Evolutionary conservation across 1,284 basidiomycete genomes (phyloP).

Genomic region (Tilletia indica): DNA sequence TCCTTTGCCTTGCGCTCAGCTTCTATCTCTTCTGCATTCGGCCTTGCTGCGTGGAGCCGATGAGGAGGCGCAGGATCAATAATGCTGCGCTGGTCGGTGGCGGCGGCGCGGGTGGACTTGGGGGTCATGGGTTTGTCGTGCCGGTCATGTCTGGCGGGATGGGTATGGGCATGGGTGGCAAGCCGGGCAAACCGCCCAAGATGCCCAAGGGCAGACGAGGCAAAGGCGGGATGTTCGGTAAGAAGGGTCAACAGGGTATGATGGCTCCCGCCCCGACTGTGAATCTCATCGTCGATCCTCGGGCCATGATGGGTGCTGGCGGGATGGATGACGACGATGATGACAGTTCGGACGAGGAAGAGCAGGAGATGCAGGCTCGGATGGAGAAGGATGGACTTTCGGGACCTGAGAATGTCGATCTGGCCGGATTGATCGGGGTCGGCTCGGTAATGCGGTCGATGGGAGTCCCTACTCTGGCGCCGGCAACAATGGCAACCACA

Average conservation of each 20-base stretch:
- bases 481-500: neutral
- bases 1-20: constrained; percentile 1
- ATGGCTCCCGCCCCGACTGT: neutral
- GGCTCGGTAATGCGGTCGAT: neutral
- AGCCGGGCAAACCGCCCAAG: neutral
- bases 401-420: constrained; percentile 5
- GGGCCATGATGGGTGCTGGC: constrained; percentile 5
- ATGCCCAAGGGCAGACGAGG: neutral
- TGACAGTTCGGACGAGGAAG: constrained; percentile 8
- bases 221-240: neutral
- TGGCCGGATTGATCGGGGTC: constrained; percentile 5
- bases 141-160: neutral
- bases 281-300: constrained; percentile 15
- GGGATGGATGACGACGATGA: constrained; percentile 1
- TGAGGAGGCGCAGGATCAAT: neutral
- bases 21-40: constrained; percentile 5
- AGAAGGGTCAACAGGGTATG: neutral
- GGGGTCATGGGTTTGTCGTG: neutral
- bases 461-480: neutral
- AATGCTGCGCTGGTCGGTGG: neutral
- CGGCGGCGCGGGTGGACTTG: neutral
- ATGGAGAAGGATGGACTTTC: neutral
- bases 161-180: neutral
- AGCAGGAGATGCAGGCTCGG: neutral
- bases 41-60: constrained; percentile 4